Evolutionary conservation across 345 rosid species (phyloP), one percentile per base, ranked within the genome.

Genomic region (Passiflora organensis): DNA sequence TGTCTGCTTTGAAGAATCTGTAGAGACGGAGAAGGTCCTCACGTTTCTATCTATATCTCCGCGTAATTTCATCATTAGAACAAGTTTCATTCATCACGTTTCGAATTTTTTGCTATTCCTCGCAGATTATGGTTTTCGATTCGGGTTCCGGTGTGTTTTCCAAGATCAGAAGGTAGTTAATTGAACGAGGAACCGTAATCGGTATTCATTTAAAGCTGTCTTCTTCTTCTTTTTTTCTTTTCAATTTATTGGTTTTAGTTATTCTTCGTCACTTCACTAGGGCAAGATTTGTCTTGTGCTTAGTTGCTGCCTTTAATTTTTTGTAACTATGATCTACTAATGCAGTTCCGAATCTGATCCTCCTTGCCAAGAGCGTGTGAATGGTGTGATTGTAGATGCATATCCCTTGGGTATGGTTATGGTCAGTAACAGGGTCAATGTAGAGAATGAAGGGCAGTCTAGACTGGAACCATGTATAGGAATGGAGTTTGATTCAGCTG

Each of bases 401-500:
- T 80, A 76, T 46, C 89, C 91, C 2, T 5, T 82, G 48, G 70
- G 84, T 20, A 34, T 78, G 63, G 17, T 80, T 32, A 75, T 48
- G 49, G 67, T 59, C 25, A 67, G 59, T 24, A 62, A 60, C 59
- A 71, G 59, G 44, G 62, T 67, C 32, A 56, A 55, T 55, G 69
- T 28, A 39, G 80, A 60, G 55, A 77, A 61, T 23, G 86, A 69
- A 57, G 76, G 76, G 46, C 74, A 67, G 44, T 70, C 78, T 24
- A 64, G 70, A 43, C 53, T 69, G 0, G 96, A 85, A 48, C 97
- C 83, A 3, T 65, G 66, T 47, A 77, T 75, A 2, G 96, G 97
- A 23, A 45, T 85, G 60, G 95, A 91, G 62, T 91, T 91, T 55
- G 81, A 85, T 69, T 71, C 96, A 0, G 80, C 87, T 1, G 89